Base-by-base conservation (phyloP, 2,329 filamentous ascomycete species). In the Fusarium subglutinans region DNA sequence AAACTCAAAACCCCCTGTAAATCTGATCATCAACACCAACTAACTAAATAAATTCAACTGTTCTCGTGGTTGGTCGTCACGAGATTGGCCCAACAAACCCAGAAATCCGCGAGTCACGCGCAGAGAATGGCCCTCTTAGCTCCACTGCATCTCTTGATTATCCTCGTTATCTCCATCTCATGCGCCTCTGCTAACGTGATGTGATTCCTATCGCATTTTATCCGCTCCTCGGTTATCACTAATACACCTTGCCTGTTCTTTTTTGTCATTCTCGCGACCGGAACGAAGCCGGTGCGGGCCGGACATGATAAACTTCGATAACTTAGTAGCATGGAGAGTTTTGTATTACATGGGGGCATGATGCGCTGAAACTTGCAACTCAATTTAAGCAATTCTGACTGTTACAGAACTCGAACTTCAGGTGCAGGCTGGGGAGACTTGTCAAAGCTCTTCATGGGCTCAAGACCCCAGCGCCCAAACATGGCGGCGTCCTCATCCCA, bases 401-500 rank as follows among this genome's bases (percentile, higher is more conserved):
- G 48, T 60, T 73, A 78, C 61, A 78, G 64, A 70, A 78, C 76
- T 28, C 76, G 67, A 48, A 78, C 76, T 65, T 78, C 76, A 5
- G 76, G 76, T 26, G 61, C 76, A 15, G 66, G 76, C 60, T 72
- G 69, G 33, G 61, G 76, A 41, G 81, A 79, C 78, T 83, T 84
- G 66, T 83, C 74, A 63, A 85, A 86, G 78, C 83, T 87, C 82
- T 86, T 85, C 94, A 98, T 97, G 3, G 94, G 93, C 79, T 90
- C 87, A 66, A 96, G 84, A 0, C 95, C 95, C 93, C 94, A 97
- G 58, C 90, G 88, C 5, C 91, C 89, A 84, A 98, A 97, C 90
- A 97, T 94, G 47, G 86, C 90, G 72, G 90, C 91, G 79, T 98
- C 95, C 83, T 97, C 93, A 72, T 96, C 94, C 93, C 94, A 98